Conservation (phyloP, 2,329 filamentous ascomycete species). For the Davidsoniella eucalypti region DNA sequence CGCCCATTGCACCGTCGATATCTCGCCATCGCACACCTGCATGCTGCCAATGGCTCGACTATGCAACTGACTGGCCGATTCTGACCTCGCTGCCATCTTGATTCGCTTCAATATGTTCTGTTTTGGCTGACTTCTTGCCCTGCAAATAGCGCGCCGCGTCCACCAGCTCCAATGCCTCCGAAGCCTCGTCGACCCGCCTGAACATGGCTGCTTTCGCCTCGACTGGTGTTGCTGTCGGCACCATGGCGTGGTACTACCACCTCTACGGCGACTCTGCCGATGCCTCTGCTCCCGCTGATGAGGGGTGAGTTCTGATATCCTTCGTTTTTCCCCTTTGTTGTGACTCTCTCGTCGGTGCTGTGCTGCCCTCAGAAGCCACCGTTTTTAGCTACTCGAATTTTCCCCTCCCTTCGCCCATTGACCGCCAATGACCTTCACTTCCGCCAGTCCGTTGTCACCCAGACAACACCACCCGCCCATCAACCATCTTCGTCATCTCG, state of each 20-base stretch:
- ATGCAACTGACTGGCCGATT: background rate
- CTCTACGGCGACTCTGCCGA: constrained; percentile 78
- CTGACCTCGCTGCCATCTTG: background rate
- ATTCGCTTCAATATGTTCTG: background rate
- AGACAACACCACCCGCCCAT: background rate
- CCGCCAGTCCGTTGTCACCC: background rate
- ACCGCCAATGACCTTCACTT: background rate
- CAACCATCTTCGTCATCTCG: background rate
- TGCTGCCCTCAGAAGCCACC: background rate
- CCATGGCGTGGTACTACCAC: constrained; percentile 94
- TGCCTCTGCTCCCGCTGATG: constrained; percentile 85
- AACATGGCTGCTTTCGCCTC: constrained; percentile 78
- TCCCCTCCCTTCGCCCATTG: too few species aligned
- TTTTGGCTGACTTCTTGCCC: constrained; percentile 6
- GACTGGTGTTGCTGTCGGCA: constrained; percentile 72
- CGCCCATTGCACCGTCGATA: background rate
- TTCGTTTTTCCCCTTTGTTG: background rate
- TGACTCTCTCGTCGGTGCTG: background rate
- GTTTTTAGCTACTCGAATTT: background rate
- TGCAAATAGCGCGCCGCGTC: constrained; percentile 45
- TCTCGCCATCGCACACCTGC: background rate
- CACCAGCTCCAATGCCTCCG: constrained; percentile 56
- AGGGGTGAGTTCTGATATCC: constrained; percentile 60
- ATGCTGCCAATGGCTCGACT: background rate
- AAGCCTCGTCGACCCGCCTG: constrained; percentile 57